Conservation (phyloP, 768 basidiomycete genomes). For the Hygrophoropsis aurantiaca region DNA sequence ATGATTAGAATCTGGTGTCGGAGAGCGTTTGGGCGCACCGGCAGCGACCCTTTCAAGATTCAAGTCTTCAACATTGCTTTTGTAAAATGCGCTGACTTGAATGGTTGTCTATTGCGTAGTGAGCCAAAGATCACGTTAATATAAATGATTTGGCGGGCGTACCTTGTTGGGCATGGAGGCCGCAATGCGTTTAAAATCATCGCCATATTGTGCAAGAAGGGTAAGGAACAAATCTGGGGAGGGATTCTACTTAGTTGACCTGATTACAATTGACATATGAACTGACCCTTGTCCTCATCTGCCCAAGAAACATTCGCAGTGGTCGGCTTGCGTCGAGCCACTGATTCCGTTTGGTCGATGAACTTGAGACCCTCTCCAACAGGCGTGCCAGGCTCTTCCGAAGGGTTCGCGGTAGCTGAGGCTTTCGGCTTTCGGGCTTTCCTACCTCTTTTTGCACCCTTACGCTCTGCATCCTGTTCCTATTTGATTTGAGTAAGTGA, state of each 20-base stretch:
- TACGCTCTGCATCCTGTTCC: constrained; percentile 28
- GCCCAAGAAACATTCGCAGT: constrained; percentile 55
- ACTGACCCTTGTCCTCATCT: constrained; percentile 64
- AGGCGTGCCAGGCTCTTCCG: constrained; percentile 22
- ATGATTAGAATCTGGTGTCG: constrained; percentile 26
- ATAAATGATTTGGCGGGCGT: constrained; percentile 10
- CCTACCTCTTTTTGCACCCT: constrained; percentile 29
- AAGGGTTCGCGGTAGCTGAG: constrained; percentile 19
- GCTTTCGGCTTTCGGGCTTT: constrained; percentile 32
- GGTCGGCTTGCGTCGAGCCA: constrained; percentile 21
- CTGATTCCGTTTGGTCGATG: constrained; percentile 21
- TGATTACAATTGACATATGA: background rate
- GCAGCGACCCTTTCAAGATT: constrained; percentile 42
- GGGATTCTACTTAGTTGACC: constrained; percentile 9
- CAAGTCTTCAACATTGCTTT: constrained; percentile 39
- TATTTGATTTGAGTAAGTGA: background rate
- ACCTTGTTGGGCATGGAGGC: constrained; percentile 66
- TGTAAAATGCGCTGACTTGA: constrained; percentile 57
- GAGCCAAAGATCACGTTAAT: constrained; percentile 9
- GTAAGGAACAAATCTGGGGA: constrained; percentile 48
- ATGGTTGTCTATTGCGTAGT: constrained; percentile 43
- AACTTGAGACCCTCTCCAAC: constrained; percentile 18
- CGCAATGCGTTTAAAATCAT: constrained; percentile 69
- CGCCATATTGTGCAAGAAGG: constrained; percentile 61
- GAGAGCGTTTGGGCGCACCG: constrained; percentile 42